A percentile compares a stretch with the other conserved stretches of the same genome.
These are phyloP conservation scores for Dendrobium huoshanense DNA, from an alignment of 106 monocot species.

Conservation along the genomic window DNA sequence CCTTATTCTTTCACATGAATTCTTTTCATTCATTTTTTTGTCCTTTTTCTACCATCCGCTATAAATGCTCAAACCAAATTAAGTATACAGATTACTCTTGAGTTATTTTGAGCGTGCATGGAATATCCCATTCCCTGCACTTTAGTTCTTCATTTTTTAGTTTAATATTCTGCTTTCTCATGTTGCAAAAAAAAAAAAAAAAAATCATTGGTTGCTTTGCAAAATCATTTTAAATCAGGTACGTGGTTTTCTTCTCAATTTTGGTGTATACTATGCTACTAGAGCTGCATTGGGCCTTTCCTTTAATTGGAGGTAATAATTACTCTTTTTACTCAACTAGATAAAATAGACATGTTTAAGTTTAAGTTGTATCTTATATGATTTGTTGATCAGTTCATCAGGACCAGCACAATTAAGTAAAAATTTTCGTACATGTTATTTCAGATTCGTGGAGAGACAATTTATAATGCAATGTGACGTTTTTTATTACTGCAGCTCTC, in stretches of 20 bases:
- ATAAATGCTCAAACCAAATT: neutral
- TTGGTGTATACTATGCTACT: constrained; percentile 99
- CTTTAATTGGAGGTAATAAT: constrained; percentile 82
- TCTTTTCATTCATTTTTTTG: neutral
- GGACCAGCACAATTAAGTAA: neutral
- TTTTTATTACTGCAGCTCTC: constrained; percentile 73
- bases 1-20: neutral
- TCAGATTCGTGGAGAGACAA: constrained; percentile 45
- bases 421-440: constrained; percentile 33
- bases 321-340: neutral
- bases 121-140: neutral
- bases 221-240: constrained; percentile 39
- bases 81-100: neutral
- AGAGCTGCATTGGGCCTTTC: constrained; percentile 85
- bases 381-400: constrained; percentile 12
- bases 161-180: neutral
- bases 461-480: constrained; percentile 37
- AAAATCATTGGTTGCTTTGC: neutral
- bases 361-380: neutral
- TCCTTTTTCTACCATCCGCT: neutral
- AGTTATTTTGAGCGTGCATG: neutral
- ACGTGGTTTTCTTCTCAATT: constrained; percentile 96
- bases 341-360: neutral
- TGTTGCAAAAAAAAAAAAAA: neutral
- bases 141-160: neutral